These are phyloP conservation scores for Selenicereus undatus DNA, from an alignment of 148 eudicot genomes.

Conservation along the genomic window DNA sequence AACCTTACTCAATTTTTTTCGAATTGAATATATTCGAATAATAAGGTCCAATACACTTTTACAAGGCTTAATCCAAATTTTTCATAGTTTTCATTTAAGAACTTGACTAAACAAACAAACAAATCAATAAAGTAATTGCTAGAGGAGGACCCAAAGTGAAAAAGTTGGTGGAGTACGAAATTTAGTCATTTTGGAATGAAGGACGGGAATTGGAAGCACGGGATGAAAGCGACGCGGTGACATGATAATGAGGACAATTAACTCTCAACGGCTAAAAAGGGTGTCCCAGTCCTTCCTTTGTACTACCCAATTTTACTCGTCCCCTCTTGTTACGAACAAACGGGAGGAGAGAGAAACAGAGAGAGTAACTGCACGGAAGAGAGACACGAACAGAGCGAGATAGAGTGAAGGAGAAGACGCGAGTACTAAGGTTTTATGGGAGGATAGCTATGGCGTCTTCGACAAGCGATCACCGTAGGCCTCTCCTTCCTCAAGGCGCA, in stretches of 20 bases:
- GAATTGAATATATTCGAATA: too few species aligned
- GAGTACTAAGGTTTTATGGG: constrained; percentile 16
- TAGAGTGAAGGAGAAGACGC: constrained; percentile 12
- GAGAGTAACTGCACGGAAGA: constrained; percentile 8
- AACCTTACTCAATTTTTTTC: too few species aligned
- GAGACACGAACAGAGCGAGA: neutral
- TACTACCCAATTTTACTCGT: neutral
- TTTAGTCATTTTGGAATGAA: neutral
- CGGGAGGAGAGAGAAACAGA: neutral
- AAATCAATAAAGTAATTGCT: too few species aligned
- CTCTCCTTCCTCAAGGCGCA: constrained; percentile 24
- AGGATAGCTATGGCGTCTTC: constrained; percentile 44
- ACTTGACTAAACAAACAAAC: too few species aligned
- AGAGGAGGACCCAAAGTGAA: neutral
- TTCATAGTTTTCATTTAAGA: too few species aligned
- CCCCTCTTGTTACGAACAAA: neutral
- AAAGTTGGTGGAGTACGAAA: neutral
- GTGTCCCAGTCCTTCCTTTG: neutral
- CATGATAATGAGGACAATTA: neutral
- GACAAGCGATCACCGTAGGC: constrained; percentile 35
- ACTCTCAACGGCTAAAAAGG: constrained; percentile 1
- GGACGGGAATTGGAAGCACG: neutral
- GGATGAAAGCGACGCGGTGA: neutral
- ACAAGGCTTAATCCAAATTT: too few species aligned
- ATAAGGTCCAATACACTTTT: too few species aligned